A percentile compares a stretch with the other conserved stretches of the same genome.
Conservation (phyloP, 2,329 filamentous ascomycete genomes). For the Diaporthe citrichinensis region DNA sequence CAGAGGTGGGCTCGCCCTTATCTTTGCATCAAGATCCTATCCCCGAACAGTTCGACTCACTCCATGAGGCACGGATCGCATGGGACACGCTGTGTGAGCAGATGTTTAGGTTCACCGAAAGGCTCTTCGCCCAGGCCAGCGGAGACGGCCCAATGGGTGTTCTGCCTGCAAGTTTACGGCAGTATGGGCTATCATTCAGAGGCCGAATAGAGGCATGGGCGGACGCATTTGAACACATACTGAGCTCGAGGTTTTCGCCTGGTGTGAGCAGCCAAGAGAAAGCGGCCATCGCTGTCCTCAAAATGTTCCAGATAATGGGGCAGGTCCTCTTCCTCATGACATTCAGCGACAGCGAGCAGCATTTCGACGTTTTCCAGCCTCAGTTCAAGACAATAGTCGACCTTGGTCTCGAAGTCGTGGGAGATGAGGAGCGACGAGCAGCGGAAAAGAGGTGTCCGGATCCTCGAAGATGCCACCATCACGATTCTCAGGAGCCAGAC, state of each 20-base stretch:
- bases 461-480: slow-evolving; percentile 59
- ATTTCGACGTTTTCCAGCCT: slow-evolving; percentile 68
- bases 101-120: slow-evolving; percentile 72
- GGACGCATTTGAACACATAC: slow-evolving; percentile 68
- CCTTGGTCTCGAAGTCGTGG: slow-evolving; percentile 71
- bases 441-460: slow-evolving; percentile 61
- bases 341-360: slow-evolving; percentile 70
- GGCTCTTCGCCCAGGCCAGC: slow-evolving; percentile 61
- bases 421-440: slow-evolving; percentile 68
- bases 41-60: slow-evolving; percentile 61
- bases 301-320: slow-evolving; percentile 74
- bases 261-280: slow-evolving; percentile 68
- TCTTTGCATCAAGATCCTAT: slow-evolving; percentile 55
- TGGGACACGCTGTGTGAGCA: slow-evolving; percentile 71
- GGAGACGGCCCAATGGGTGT: slow-evolving; percentile 67
- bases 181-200: slow-evolving; percentile 63
- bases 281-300: slow-evolving; percentile 71
- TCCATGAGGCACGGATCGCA: slow-evolving; percentile 68
- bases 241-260: slow-evolving; percentile 63
- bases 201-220: slow-evolving; percentile 68
- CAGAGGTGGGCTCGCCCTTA: slow-evolving; percentile 59
- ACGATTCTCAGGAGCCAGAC: slow-evolving; percentile 51
- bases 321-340: slow-evolving; percentile 72
- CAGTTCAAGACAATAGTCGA: slow-evolving; percentile 70
- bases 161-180: slow-evolving; percentile 62